Percentiles rank a stretch among this genome's conserved stretches.
Conservation (phyloP, 2,329 filamentous ascomycete species). For the Reticulascus tulasneorum region DNA sequence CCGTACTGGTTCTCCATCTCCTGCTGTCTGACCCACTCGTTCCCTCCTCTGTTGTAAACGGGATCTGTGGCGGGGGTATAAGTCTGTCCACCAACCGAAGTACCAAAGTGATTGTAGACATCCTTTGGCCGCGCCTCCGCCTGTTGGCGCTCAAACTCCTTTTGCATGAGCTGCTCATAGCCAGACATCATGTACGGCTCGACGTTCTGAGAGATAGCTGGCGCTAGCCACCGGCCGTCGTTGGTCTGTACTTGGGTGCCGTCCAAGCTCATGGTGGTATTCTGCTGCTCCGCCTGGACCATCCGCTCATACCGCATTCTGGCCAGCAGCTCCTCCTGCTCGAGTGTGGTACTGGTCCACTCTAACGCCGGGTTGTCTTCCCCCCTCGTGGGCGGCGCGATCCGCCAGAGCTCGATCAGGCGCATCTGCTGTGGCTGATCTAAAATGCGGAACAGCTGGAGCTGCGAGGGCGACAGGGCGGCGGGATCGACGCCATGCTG, state of each 20-base stretch:
- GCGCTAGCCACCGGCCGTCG: constrained; percentile 49
- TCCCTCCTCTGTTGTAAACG: constrained; percentile 51
- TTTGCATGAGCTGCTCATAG: constrained; percentile 66
- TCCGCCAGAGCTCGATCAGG: constrained; percentile 80
- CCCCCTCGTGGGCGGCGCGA: constrained; percentile 64
- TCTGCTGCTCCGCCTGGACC: constrained; percentile 30
- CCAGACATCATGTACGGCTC: constrained; percentile 85
- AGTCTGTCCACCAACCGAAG: constrained; percentile 26
- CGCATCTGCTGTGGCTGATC: constrained; percentile 68
- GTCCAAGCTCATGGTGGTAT: constrained; percentile 48
- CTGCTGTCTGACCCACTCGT: constrained; percentile 27
- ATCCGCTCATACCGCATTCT: constrained; percentile 55
- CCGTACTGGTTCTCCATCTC: constrained; percentile 70
- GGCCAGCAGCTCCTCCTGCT: constrained; percentile 58
- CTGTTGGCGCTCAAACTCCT: constrained; percentile 51
- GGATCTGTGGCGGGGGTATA: constrained; percentile 55
- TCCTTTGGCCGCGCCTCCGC: constrained; percentile 32
- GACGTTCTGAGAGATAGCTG: constrained; percentile 38
- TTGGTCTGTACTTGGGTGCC: constrained; percentile 47
- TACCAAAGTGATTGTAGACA: constrained; percentile 41
- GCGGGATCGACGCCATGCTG: constrained; percentile 67
- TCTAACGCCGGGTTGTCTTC: constrained; percentile 50
- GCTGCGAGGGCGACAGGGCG: constrained; percentile 67
- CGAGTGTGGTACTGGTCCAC: constrained; percentile 49
- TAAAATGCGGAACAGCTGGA: constrained; percentile 74